Conservation (phyloP, 1,284 basidiomycete genomes). For the Coniophora puteana region DNA sequence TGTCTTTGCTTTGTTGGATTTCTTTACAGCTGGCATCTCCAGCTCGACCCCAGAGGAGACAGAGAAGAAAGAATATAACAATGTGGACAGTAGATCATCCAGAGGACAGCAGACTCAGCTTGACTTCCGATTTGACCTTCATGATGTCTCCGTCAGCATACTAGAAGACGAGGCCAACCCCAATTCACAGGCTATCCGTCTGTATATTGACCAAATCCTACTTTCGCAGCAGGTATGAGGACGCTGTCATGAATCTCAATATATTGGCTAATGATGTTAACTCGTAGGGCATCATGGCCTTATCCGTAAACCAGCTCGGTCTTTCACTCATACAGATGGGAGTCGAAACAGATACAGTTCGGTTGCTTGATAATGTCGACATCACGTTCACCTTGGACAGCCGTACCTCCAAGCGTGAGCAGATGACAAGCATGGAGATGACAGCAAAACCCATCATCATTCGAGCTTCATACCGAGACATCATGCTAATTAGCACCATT, state of each 20-base stretch:
- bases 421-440: slow-evolving; percentile 84
- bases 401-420: slow-evolving; percentile 67
- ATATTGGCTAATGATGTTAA: slow-evolving; percentile 1
- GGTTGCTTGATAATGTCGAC: slow-evolving; percentile 94
- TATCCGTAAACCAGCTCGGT: slow-evolving; percentile 82
- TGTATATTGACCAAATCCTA: slow-evolving; percentile 84
- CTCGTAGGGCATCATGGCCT: slow-evolving; percentile 73
- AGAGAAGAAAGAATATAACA: slow-evolving; percentile 2
- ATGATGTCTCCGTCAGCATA: slow-evolving; percentile 88
- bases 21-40: slow-evolving; percentile 71
- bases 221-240: slow-evolving; percentile 82
- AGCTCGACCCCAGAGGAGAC: slow-evolving; percentile 17
- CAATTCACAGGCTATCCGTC: slow-evolving; percentile 85
- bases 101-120: slow-evolving; percentile 27
- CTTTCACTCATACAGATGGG: slow-evolving; percentile 97
- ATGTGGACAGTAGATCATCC: slow-evolving; percentile 14
- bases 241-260: slow-evolving; percentile 1
- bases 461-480: slow-evolving; percentile 91
- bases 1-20: slow-evolving; percentile 84
- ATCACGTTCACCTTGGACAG: slow-evolving; percentile 86
- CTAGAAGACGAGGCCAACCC: slow-evolving; percentile 82
- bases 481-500: slow-evolving; percentile 87
- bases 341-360: slow-evolving; percentile 75
- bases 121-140: slow-evolving; percentile 84
- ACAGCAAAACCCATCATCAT: slow-evolving; percentile 84